Base-by-base conservation (phyloP, 192 early-diverging fungal genomes). In the Rhizophagus prolifer region DNA sequence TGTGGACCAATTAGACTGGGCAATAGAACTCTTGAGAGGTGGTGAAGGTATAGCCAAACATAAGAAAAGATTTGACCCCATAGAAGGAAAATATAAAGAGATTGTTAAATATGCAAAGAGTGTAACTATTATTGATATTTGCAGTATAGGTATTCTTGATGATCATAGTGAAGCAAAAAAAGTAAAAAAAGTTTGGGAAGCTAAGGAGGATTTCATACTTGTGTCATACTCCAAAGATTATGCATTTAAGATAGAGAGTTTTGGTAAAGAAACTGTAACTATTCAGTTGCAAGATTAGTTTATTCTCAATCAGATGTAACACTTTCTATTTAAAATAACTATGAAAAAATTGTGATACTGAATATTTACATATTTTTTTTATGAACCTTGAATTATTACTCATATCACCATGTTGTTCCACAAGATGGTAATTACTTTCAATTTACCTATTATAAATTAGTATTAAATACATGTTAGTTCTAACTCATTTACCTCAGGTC, bases 11-110 rank as follows among this genome's bases (percentile, higher is more conserved):
- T 63, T 61, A 19, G 68, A 69, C 23, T 82, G 80, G 81, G 81
- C 72, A 46, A 81, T 82, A 31, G 82, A 83, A 38, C 28, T 82
- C 23, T 72, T 83, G 31, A 58, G 76, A 44, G 81, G 82, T 58
- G 81, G 76, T 65, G n/a, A 70, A 7, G 12, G 47, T 50, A 68
- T 83, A 25, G 58, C 41, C 12, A 16, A 78, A 19, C 82, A 79
- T 34, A 25, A 28, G 9, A 58, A 0, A 25, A 31, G 77, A 31
- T 83, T 82, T 64, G 50, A n/a, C n/a, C n/a, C n/a, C n/a, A n/a
- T n/a, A n/a, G n/a, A n/a, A n/a, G n/a, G n/a, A n/a, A n/a, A n/a
- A 63, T 73, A 80, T 54, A 78, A 44, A 26, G 38, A 44, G 3
- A 76, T n/a, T n/a, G n/a, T n/a, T n/a, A n/a, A n/a, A n/a, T n/a